phyloP scores from a whole-genome alignment of 352 stramenopile genomes.

The Pythium guiyangense region DNA sequence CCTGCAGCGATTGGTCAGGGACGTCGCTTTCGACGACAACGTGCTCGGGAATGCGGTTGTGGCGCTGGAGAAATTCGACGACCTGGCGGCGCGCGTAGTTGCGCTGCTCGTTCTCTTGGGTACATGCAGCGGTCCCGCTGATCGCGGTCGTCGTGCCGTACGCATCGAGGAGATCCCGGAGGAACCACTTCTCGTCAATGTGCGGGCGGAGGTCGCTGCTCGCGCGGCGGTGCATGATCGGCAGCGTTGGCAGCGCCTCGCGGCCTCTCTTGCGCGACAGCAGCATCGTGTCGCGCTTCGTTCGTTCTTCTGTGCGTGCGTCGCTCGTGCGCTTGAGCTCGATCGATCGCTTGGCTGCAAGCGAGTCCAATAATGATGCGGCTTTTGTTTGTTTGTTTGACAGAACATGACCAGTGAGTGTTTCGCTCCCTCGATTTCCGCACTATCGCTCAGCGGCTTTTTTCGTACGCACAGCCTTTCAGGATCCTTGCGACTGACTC shows the following conservation, averaged over 20 bases:
- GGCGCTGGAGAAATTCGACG: conserved; percentile 27
- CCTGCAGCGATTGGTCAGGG: conserved; percentile 18
- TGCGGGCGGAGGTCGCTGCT: conserved; percentile 4
- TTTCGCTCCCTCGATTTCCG: no score
- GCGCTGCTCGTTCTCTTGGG: conserved; percentile 2
- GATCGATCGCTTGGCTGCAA: background rate
- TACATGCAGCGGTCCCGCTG: background rate
- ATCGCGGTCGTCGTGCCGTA: background rate
- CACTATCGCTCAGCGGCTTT: no score
- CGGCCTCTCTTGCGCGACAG: conserved; percentile 45
- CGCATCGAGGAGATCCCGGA: conserved; percentile 27
- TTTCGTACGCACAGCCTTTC: no score
- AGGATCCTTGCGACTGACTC: no score
- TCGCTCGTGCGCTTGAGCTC: background rate
- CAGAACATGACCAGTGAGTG: no score
- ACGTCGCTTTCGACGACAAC: conserved; percentile 3
- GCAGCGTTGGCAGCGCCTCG: conserved; percentile 21
- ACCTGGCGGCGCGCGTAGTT: conserved; percentile 12
- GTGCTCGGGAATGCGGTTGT: conserved; percentile 20
- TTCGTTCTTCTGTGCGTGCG: no score
- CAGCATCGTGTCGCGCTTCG: conserved; percentile 32
- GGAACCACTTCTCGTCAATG: conserved; percentile 33
- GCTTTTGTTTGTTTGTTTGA: background rate
- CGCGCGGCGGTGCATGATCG: conserved; percentile 20
- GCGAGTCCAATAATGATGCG: no score